phyloP scores from a whole-genome alignment of 805 yeast genomes.

The Yamadazyma kitorensis region DNA sequence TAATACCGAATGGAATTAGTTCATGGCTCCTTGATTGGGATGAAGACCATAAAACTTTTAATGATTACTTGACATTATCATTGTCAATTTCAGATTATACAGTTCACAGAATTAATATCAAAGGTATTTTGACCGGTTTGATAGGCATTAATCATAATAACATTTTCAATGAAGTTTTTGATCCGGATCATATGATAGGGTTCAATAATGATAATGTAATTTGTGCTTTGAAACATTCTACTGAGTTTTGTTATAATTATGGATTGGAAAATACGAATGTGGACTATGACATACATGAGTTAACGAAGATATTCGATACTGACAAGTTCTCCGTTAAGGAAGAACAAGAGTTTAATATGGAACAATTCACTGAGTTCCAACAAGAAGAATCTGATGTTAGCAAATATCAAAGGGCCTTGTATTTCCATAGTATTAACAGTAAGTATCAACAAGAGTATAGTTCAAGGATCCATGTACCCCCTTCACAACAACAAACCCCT shows the following conservation, averaged over 20 bases:
- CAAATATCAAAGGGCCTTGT: slow-evolving; percentile 10
- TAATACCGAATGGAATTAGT: slow-evolving; percentile 36
- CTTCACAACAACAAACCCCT: no score
- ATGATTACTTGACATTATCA: slow-evolving; percentile 33
- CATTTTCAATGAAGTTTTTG: slow-evolving; percentile 8
- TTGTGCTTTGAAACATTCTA: slow-evolving; percentile 30
- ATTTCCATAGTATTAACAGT: slow-evolving; percentile 5
- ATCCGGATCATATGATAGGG: slow-evolving; percentile 7
- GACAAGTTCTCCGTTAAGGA: slow-evolving; percentile 4
- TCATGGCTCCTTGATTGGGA: slow-evolving; percentile 19
- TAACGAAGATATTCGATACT: slow-evolving; percentile 8
- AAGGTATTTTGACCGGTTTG: slow-evolving; percentile 27
- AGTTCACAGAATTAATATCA: slow-evolving; percentile 31
- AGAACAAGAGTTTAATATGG: slow-evolving; percentile 10
- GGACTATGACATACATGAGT: not conserved
- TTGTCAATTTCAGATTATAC: slow-evolving; percentile 37
- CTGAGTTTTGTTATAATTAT: slow-evolving; percentile 26
- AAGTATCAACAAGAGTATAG: slow-evolving; percentile 1
- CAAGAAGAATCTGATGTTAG: slow-evolving; percentile 11
- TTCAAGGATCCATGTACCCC: not conserved
- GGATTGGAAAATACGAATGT: slow-evolving; percentile 16
- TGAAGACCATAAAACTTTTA: slow-evolving; percentile 3
- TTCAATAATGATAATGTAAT: slow-evolving; percentile 26
- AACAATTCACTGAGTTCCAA: slow-evolving; percentile 10
- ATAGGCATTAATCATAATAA: slow-evolving; percentile 6